A percentile compares a stretch with the other conserved stretches of the same genome.
phyloP scores from a whole-genome alignment of 208 protist species.

The Crithidia fasciculata region DNA sequence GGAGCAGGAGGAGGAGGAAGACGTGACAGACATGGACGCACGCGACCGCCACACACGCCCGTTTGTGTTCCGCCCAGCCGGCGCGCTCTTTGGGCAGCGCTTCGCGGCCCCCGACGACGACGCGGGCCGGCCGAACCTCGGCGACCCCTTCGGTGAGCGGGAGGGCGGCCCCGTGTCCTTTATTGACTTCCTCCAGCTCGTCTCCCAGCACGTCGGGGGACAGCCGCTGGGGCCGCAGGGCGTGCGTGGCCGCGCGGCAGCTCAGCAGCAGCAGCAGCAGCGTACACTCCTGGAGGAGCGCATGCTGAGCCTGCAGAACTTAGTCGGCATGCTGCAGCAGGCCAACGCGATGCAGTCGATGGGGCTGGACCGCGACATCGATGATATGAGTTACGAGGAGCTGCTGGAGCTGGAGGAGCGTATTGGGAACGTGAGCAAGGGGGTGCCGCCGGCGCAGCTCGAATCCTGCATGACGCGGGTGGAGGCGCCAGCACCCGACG shows the following conservation, averaged over 20 bases:
- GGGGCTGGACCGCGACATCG: slow-evolving; percentile 74
- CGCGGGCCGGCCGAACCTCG: neutral
- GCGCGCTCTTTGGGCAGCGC: neutral
- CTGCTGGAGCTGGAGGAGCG: slow-evolving; percentile 82
- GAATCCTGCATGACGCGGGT: slow-evolving; percentile 34
- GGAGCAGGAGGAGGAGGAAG: slow-evolving; percentile 22
- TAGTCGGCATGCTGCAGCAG: slow-evolving; percentile 42
- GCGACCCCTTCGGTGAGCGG: neutral
- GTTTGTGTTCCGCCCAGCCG: neutral
- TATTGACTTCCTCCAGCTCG: slow-evolving; percentile 14
- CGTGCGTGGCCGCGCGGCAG: neutral
- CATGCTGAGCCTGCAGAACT: slow-evolving; percentile 28
- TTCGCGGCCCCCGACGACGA: neutral
- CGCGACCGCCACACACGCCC: neutral
- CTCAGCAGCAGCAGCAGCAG: slow-evolving; percentile 4
- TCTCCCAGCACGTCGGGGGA: neutral
- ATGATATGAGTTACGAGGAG: slow-evolving; percentile 91
- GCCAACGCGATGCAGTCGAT: slow-evolving; percentile 50
- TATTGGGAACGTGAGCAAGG: slow-evolving; percentile 86
- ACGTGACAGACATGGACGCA: slow-evolving; percentile 1
- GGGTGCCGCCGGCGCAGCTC: slow-evolving; percentile 47
- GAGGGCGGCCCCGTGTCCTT: neutral
- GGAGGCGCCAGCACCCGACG: slow-evolving; percentile 27
- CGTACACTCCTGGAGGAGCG: slow-evolving; percentile 17
- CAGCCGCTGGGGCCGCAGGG: slow-evolving; percentile 1